A percentile compares a stretch with the other conserved stretches of the same genome.
Evolutionary conservation across 768 basidiomycete genomes (phyloP).

Genomic region (Daedaleopsis nitida): DNA sequence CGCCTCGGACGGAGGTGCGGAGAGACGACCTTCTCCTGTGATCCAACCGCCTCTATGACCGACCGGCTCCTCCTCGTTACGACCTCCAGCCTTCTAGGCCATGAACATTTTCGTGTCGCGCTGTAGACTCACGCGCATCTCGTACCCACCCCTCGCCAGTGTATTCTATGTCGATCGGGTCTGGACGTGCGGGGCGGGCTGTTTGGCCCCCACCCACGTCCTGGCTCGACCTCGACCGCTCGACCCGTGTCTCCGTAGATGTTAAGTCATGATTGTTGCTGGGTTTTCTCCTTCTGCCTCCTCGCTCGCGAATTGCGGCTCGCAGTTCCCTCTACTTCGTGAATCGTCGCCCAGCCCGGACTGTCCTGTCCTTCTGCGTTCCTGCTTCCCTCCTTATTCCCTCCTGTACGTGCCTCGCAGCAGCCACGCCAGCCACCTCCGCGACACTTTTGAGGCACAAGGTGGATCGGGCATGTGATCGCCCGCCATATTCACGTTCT

Average conservation of each 20-base stretch:
- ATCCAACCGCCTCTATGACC: background rate
- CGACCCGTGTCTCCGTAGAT: background rate
- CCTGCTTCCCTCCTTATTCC: background rate
- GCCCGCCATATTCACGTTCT: background rate
- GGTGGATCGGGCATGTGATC: background rate
- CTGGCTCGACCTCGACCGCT: background rate
- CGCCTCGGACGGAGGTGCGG: constrained; percentile 7
- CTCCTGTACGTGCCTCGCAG: background rate
- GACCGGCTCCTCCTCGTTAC: constrained; percentile 1
- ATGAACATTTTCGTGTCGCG: constrained; percentile 4
- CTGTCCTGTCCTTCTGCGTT: background rate
- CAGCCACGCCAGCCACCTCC: background rate
- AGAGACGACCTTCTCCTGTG: constrained; percentile 5
- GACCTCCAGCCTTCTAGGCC: constrained; percentile 15
- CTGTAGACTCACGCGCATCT: constrained; percentile 10
- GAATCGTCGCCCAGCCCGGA: background rate
- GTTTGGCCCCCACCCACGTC: background rate
- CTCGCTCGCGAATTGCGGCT: background rate
- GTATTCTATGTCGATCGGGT: constrained; percentile 11
- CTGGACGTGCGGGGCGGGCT: background rate
- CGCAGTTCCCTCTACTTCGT: constrained; percentile 1
- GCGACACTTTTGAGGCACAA: background rate
- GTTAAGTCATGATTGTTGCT: constrained; percentile 1
- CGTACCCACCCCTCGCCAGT: background rate
- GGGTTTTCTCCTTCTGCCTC: background rate